Conservation (phyloP, 768 basidiomycete genomes). For the Galerina marginata region DNA sequence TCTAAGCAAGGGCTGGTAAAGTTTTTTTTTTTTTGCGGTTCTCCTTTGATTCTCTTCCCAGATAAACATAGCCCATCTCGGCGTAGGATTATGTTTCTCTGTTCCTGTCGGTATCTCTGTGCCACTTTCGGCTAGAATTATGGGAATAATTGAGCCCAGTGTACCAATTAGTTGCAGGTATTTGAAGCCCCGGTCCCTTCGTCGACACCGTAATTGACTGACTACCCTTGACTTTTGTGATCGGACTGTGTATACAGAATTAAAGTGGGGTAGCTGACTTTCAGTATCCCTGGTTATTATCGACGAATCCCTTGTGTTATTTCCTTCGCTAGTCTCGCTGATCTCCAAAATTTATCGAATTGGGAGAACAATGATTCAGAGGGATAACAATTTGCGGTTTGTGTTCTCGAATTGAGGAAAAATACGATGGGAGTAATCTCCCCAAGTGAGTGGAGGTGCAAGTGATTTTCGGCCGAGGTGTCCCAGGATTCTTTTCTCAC, state of each 20-base stretch:
- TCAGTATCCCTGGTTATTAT: constrained; percentile 77
- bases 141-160: constrained; percentile 25
- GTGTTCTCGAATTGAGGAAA: constrained; percentile 79
- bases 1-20: too few species aligned
- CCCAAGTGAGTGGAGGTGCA: constrained; percentile 31
- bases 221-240: constrained; percentile 17
- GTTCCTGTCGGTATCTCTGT: constrained; percentile 73
- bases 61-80: constrained; percentile 3
- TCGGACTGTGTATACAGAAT: constrained; percentile 86
- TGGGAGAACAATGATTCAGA: constrained; percentile 88
- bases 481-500: constrained; percentile 68
- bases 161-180: too few species aligned
- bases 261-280: constrained; percentile 79
- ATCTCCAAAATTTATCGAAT: constrained; percentile 69
- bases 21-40: too few species aligned
- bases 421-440: constrained; percentile 76
- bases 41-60: background rate
- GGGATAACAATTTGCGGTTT: constrained; percentile 91
- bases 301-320: constrained; percentile 49
- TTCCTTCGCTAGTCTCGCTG: constrained; percentile 9
- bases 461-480: constrained; percentile 68
- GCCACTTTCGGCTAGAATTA: constrained; percentile 87
- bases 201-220: constrained; percentile 1
- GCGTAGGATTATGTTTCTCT: constrained; percentile 83
- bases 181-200: too few species aligned